phyloP scores from a whole-genome alignment of 1,139 yeast genomes.

The Diutina neorugosa region DNA sequence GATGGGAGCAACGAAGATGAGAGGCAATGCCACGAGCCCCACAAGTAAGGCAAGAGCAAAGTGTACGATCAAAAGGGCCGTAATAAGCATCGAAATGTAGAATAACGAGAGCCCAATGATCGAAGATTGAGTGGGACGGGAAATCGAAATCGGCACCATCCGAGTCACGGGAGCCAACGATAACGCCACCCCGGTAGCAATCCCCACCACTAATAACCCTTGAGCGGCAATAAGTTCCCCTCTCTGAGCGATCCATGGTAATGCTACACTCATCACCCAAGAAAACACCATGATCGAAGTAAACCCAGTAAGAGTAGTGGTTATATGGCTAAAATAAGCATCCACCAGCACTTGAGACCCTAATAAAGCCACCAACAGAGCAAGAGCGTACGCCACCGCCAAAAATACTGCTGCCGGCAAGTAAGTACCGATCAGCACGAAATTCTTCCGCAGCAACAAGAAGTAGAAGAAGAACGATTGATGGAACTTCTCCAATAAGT shows the following conservation, averaged over 20 bases:
- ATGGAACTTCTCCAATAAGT: constrained; percentile 88
- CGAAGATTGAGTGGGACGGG: constrained; percentile 3
- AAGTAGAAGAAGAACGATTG: constrained; percentile 93
- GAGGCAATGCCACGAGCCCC: constrained; percentile 59
- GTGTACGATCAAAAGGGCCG: constrained; percentile 70
- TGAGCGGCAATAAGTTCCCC: constrained; percentile 6
- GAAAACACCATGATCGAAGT: constrained; percentile 24
- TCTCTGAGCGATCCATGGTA: constrained; percentile 14
- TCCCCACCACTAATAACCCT: constrained; percentile 8
- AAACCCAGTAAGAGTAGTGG: constrained; percentile 18
- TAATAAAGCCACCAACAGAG: constrained; percentile 51
- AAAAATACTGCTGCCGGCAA: constrained; percentile 74
- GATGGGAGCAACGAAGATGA: constrained; percentile 37
- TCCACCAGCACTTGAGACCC: constrained; percentile 18
- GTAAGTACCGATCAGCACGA: constrained; percentile 90
- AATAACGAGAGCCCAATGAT: constrained; percentile 5
- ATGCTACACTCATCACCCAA: constrained; percentile 15
- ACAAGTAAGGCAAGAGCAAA: constrained; percentile 68
- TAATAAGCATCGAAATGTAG: constrained; percentile 54
- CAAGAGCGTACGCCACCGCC: constrained; percentile 59
- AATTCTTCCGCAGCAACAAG: constrained; percentile 61
- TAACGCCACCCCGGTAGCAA: constrained; percentile 10
- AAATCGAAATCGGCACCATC: constrained; percentile 9
- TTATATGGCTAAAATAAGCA: constrained; percentile 15
- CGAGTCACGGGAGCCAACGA: constrained; percentile 7